Conservation (phyloP, 2,329 filamentous ascomycete genomes). For the Colletotrichum higginsianum region DNA sequence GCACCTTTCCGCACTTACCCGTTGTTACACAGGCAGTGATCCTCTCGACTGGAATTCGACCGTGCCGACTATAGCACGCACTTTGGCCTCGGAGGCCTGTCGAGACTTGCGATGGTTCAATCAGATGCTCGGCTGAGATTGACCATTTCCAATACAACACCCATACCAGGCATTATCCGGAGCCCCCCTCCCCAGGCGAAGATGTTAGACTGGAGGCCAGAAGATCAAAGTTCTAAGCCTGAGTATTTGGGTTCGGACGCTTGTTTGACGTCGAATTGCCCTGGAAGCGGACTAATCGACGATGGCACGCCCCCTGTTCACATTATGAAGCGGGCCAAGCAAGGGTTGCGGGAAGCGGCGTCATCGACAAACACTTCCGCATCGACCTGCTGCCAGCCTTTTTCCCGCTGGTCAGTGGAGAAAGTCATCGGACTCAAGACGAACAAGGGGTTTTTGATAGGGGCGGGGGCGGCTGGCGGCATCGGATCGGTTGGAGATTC, state of each 20-base stretch:
- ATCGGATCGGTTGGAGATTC: conserved; percentile 8
- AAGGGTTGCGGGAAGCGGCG: conserved; percentile 31
- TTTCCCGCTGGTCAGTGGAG: conserved; percentile 13
- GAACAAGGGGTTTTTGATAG: conserved; percentile 17
- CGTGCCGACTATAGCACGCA: not conserved
- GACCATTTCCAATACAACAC: not conserved
- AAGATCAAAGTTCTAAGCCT: not conserved
- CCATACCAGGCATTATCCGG: not conserved
- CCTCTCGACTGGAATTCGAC: not conserved
- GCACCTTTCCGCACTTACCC: conserved; percentile 1
- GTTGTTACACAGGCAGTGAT: not conserved
- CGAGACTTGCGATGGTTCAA: conserved; percentile 3
- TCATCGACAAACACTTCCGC: conserved; percentile 9
- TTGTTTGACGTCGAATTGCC: not conserved
- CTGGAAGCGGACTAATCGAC: not conserved
- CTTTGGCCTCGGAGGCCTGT: not conserved
- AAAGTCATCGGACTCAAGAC: conserved; percentile 7
- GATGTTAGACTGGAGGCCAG: not conserved
- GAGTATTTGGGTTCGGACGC: not conserved
- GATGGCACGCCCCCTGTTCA: not conserved
- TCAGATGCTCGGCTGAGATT: conserved; percentile 23
- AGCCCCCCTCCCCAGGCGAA: not conserved
- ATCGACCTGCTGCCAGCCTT: conserved; percentile 2
- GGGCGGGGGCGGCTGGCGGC: conserved; percentile 22
- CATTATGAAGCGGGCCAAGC: conserved; percentile 6